Evolutionary conservation across 805 yeast genomes (phyloP), one percentile per base, ranked within the genome.

Genomic region (Barnettozyma pratensis): DNA sequence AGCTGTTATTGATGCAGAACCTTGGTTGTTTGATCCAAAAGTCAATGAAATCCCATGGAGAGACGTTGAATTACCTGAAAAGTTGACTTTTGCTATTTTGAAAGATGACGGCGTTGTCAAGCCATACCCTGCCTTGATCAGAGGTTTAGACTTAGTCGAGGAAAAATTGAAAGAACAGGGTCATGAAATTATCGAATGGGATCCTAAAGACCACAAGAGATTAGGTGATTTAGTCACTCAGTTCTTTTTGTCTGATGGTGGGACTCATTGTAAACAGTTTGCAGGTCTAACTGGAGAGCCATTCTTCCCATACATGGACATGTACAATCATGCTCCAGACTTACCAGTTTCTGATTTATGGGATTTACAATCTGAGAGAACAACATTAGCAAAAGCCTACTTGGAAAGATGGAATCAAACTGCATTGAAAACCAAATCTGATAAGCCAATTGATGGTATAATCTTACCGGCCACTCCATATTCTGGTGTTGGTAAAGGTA

Each of bases 111-210:
- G 73, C 7, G 55, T 65, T 27, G 69, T 74, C 6, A 66, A 69
- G 19, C 81, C 81, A 6, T 71, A 75, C 26, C 77, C 82, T 7
- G 80, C 80, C 4, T 66, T 77, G 10, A 47, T 64, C 9, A 67
- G 82, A 48, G 83, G 76, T 1, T 39, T 80, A 47, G 59, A 70
- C 25, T 57, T 56, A 7, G 66, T 65, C 6, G 59, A 56, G 7
- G 65, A 59, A 19, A 55, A 56, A 38, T 55, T 72, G 37, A 54
- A 57, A 31, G 69, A 60, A 30, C 72, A 72, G 12, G 83, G 85
- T 29, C 81, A 75, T 49, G 76, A 75, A 49, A 70, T 77, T 9
- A 67, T 80, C 41, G 75, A 74, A 44, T 71, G 80, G 74, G 68
- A 70, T 28, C 72, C 79, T 29, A 58, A 63, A 9, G 68, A 68